A percentile compares a stretch with the other conserved stretches of the same genome.
These are phyloP conservation scores for Botrytis porri DNA, from an alignment of 2,329 filamentous ascomycete species.

Conservation along the genomic window DNA sequence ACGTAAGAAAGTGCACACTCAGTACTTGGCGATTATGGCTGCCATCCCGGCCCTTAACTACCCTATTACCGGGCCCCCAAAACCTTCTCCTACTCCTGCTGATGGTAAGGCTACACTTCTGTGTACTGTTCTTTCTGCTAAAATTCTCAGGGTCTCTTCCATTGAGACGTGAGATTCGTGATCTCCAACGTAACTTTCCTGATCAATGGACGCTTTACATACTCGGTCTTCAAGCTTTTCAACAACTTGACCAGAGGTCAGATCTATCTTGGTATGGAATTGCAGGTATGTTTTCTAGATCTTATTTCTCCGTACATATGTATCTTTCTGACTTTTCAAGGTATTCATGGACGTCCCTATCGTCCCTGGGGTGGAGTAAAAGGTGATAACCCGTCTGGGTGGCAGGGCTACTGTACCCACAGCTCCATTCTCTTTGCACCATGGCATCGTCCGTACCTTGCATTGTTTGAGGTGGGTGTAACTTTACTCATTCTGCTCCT, in stretches of 20 bases:
- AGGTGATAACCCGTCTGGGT: constrained; percentile 39
- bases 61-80: constrained; percentile 28
- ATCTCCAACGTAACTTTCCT: constrained; percentile 55
- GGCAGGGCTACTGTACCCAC: constrained; percentile 66
- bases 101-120: constrained; percentile 22
- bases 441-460: constrained; percentile 82
- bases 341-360: constrained; percentile 76
- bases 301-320: constrained; percentile 36
- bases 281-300: constrained; percentile 51
- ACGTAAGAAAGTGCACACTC: neutral
- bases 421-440: constrained; percentile 71
- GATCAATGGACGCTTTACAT: constrained; percentile 76
- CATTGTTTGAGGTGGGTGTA: constrained; percentile 52
- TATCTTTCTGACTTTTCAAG: constrained; percentile 36
- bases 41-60: constrained; percentile 27
- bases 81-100: constrained; percentile 22
- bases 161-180: constrained; percentile 63
- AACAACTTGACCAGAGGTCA: constrained; percentile 65
- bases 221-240: constrained; percentile 63
- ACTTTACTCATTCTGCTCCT: neutral
- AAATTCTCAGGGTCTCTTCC: constrained; percentile 32
- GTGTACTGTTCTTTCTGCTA: neutral
- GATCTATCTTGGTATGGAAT: constrained; percentile 76
- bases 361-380: constrained; percentile 53
- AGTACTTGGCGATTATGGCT: neutral